Percentiles rank a stretch among this genome's conserved stretches.
phyloP scores from a whole-genome alignment of 78 protist genomes.

The Bigelowiella natans region DNA sequence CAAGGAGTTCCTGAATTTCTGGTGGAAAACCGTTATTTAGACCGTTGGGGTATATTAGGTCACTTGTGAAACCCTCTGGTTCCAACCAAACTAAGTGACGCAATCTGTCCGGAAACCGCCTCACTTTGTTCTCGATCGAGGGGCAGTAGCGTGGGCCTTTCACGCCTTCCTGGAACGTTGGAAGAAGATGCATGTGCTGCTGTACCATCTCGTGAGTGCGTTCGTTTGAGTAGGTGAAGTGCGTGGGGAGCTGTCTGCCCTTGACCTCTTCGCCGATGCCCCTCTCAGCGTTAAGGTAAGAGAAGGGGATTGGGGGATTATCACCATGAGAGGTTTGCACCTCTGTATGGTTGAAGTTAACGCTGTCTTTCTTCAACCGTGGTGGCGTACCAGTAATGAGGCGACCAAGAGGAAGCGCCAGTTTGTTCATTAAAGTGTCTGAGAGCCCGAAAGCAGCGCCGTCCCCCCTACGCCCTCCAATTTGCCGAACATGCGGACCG shows the following conservation, averaged over 20 bases:
- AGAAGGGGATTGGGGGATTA: neutral
- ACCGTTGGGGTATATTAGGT: slow-evolving; percentile 78
- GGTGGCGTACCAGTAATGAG: neutral
- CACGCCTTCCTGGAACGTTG: neutral
- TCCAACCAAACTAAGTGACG: slow-evolving; percentile 70
- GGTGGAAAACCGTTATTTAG: slow-evolving; percentile 15
- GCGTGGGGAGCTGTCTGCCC: neutral
- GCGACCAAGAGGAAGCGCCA: neutral
- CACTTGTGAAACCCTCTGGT: slow-evolving; percentile 59
- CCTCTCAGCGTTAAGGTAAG: neutral
- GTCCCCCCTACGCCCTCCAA: neutral
- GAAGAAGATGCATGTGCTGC: neutral
- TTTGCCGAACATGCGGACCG: slow-evolving; percentile 24
- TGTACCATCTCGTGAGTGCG: neutral
- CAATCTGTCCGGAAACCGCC: slow-evolving; percentile 29
- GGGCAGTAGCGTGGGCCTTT: slow-evolving; percentile 62
- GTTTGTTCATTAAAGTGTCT: neutral
- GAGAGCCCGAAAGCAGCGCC: neutral
- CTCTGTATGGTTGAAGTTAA: neutral
- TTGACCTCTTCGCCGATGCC: neutral
- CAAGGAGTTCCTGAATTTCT: slow-evolving; percentile 35
- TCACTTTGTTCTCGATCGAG: slow-evolving; percentile 56
- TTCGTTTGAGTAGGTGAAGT: neutral
- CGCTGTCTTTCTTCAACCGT: neutral
- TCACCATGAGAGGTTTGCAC: neutral